Evolutionary conservation across 176 grass and related monocot species (phyloP).

Genomic region (Carex kokanica): DNA sequence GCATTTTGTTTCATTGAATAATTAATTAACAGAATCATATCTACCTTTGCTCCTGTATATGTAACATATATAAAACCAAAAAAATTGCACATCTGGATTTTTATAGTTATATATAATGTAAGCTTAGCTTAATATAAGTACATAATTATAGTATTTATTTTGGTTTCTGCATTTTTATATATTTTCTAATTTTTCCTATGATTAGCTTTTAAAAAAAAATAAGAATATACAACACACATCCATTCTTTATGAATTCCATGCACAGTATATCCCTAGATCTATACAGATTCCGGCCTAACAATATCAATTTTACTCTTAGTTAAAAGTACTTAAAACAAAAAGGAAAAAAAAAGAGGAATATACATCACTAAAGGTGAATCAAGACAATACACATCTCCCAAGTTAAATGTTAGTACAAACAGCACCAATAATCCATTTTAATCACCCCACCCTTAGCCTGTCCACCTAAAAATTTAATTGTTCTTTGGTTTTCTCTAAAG

Average conservation of each 20-base stretch:
- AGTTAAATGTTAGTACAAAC: conserved; percentile 11
- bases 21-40: neutral
- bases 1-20: neutral
- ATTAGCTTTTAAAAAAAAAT: too few species aligned
- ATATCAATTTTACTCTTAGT: conserved; percentile 5
- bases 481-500: conserved; percentile 13
- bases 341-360: neutral
- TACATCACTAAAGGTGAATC: conserved; percentile 15
- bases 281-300: conserved; percentile 10
- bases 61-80: neutral
- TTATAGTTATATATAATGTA: neutral
- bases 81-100: neutral
- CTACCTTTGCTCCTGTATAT: neutral
- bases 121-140: neutral
- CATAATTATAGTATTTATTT: neutral
- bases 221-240: neutral
- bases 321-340: conserved; percentile 3
- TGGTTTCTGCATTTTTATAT: neutral
- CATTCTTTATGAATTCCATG: neutral
- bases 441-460: neutral
- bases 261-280: neutral
- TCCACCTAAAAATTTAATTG: neutral
- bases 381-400: conserved; percentile 9
- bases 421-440: neutral
- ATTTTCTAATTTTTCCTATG: neutral